Base-by-base conservation (phyloP, 257 asterid species). In the Knoxia roxburghii region DNA sequence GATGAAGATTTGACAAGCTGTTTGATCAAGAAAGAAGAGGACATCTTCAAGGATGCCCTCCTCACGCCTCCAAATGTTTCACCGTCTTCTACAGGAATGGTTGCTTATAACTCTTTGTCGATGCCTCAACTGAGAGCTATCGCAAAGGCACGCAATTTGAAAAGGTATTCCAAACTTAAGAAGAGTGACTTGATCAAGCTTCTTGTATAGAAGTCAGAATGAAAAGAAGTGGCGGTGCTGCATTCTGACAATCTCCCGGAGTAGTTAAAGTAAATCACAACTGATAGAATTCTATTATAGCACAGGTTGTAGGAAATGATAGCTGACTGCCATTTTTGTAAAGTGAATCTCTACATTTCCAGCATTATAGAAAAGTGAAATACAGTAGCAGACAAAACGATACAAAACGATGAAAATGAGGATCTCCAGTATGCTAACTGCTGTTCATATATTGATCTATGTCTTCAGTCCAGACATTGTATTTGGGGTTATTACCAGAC, bases 61-160 rank as follows among this genome's bases (percentile, higher is more conserved):
- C 43, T n/a, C 20, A 27, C 39, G 48, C 27, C 43, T 8, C 41
- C 46, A 21, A 39, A 24, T 26, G 29, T 50, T 11, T 1, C 13
- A 12, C 23, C 72, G 5, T 3, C 33, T 51, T 35, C 68, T 52
- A 10, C 72, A 58, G 2, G 61, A 2, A 18, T 7, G 29, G 11
- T 35, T 46, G 61, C 21, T 4, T 35, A 45, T 58, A 59, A 53
- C 41, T 24, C 2, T 3, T 50, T 83, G 74, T 37, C 70, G 23
- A 11, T 59, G 67, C 61, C 2, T 11, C 48, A 78, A 46, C 85
- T 86, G 69, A 78, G 43, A 73, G 72, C 48, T 54, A 70, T 81
- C 46, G 84, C 89, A 24, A 83, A 64, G 78, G 67, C 57, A 23
- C 82, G 49, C 64, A 69, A 78, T 4, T 1, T 78, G 69, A 78